phyloP scores from a whole-genome alignment of 2,329 filamentous ascomycete genomes.

The Apiospora saccharicola region DNA sequence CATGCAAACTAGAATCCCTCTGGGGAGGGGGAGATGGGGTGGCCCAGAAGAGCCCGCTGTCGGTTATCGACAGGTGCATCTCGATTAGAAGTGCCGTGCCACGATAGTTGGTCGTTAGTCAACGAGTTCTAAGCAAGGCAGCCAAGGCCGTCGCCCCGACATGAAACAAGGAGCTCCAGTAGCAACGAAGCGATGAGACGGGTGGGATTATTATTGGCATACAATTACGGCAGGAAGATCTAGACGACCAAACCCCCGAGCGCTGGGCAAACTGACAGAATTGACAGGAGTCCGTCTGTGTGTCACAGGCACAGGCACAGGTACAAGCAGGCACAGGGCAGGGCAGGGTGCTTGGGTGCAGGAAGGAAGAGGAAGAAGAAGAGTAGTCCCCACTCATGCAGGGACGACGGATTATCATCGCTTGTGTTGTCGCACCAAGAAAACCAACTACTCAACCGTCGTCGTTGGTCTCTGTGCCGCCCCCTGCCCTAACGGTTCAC shows the following conservation, averaged over 20 bases:
- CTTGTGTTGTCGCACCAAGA: constrained; percentile 3
- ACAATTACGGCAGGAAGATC: constrained; percentile 1
- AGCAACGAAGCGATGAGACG: not conserved
- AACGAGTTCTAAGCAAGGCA: not conserved
- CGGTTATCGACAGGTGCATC: not conserved
- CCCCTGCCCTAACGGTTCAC: not conserved
- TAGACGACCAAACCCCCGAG: not conserved
- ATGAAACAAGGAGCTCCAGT: constrained; percentile 15
- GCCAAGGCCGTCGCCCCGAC: not conserved
- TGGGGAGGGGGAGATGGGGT: not conserved
- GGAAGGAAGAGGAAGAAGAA: no score
- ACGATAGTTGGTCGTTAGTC: not conserved
- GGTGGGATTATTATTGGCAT: not conserved
- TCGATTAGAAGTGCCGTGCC: not conserved
- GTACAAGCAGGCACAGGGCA: not conserved
- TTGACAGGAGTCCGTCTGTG: constrained; percentile 10
- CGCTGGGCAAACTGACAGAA: not conserved
- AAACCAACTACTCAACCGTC: not conserved
- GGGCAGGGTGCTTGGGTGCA: not conserved
- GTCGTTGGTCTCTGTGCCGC: not conserved
- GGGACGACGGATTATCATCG: not conserved
- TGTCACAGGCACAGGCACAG: no score
- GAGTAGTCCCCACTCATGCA: not conserved
- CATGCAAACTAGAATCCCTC: not conserved
- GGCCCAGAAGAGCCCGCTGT: not conserved